phyloP scores from a whole-genome alignment of 192 early-diverging fungal species.

The Podila epicladia region DNA sequence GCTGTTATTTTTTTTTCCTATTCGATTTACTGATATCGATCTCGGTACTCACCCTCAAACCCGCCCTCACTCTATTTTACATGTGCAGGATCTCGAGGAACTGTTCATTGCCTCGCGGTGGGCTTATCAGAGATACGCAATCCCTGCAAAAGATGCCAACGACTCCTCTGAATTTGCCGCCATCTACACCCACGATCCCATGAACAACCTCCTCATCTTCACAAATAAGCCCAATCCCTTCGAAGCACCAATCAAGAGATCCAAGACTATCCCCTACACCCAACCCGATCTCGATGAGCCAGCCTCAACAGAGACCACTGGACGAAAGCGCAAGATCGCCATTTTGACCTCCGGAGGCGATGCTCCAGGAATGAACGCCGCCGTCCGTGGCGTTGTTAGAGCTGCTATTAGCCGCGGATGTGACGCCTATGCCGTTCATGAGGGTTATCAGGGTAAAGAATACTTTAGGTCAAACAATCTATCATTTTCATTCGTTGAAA shows the following conservation, averaged over 20 bases:
- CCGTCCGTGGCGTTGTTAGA: conserved; percentile 90
- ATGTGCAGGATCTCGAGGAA: conserved; percentile 20
- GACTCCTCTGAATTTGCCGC: conserved; percentile 20
- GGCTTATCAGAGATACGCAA: conserved; percentile 41
- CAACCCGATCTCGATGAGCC: conserved; percentile 3
- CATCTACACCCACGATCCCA: conserved; percentile 76
- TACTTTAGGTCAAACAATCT: background rate
- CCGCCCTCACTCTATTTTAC: background rate
- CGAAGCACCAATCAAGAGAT: conserved; percentile 39
- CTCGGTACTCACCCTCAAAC: background rate
- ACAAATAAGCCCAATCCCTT: conserved; percentile 67
- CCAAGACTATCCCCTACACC: conserved; percentile 6
- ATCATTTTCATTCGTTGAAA: background rate
- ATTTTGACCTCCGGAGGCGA: conserved; percentile 96
- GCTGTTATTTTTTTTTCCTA: background rate
- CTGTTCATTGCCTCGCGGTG: conserved; percentile 29
- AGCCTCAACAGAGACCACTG: conserved; percentile 6
- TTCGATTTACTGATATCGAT: background rate
- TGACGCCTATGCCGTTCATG: conserved; percentile 90
- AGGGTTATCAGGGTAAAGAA: conserved; percentile 87
- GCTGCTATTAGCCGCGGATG: conserved; percentile 85
- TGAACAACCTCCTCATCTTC: conserved; percentile 84
- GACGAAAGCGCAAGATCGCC: conserved; percentile 80
- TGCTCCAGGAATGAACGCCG: conserved; percentile 97
- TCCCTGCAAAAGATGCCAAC: conserved; percentile 11